These are phyloP conservation scores for Ophiostoma ulmi DNA, from an alignment of 2,329 filamentous ascomycete species.

Conservation along the genomic window DNA sequence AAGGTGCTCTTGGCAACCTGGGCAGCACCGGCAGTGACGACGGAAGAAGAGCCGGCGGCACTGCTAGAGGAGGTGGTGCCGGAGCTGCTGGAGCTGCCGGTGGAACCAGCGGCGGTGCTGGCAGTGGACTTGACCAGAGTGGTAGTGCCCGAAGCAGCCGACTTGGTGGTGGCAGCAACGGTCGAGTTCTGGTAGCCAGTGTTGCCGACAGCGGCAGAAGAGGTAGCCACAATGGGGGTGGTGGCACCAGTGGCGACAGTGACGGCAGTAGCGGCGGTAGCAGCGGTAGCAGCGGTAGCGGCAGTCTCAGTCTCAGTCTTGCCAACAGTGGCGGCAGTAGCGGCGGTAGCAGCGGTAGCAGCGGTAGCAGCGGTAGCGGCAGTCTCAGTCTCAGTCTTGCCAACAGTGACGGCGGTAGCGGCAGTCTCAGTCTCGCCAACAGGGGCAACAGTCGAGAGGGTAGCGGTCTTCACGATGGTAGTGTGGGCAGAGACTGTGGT, in stretches of 20 bases:
- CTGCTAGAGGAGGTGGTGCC: not conserved
- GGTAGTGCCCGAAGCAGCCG: not conserved
- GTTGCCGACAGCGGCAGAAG: not conserved
- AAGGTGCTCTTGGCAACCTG: conserved; percentile 11
- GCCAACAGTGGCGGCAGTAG: not conserved
- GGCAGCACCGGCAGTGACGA: conserved; percentile 21
- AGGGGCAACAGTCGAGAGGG: not conserved
- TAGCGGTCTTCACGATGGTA: not conserved
- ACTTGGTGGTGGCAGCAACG: not conserved
- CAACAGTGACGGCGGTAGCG: not conserved
- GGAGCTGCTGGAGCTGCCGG: not conserved
- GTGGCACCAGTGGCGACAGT: not conserved
- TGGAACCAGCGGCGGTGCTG: not conserved
- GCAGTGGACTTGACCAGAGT: not conserved
- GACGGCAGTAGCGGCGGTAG: not conserved
- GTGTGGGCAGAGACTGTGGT: conserved; percentile 4
- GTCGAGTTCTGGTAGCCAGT: conserved; percentile 16
- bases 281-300: not conserved
- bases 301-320: not conserved
- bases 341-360: not conserved
- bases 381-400: not conserved
- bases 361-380: not conserved
- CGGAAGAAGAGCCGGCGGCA: not conserved
- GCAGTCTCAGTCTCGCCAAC: not conserved
- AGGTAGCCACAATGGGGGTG: not conserved